Base-by-base conservation (phyloP, 2,329 filamentous ascomycete species). In the Elsinoe ampelina region DNA sequence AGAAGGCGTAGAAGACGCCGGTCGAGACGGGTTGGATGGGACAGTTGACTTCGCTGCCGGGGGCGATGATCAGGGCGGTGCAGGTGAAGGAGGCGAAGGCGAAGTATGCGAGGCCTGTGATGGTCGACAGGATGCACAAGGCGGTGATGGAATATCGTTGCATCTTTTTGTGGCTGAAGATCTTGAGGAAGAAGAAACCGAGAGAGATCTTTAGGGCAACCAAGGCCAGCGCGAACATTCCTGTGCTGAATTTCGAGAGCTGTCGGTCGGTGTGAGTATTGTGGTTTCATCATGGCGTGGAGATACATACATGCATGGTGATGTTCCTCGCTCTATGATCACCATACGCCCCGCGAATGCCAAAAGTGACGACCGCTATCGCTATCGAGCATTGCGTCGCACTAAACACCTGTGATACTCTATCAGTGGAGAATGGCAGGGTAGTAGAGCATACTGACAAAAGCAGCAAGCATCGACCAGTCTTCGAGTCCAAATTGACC, bases 11-110 rank as follows among this genome's bases (percentile, higher is more conserved):
- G 3, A 59, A 59, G n/a, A 58, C 57, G n/a, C 51, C 47, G 11
- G 48, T 48, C 15, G 55, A 17, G 17, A 57, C 54, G 11, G 39
- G 48, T 7, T 57, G 58, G n/a, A 54, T 58, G 22, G 57, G 55
- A 54, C 58, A 60, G 42, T 35, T 41, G 54, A 6, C 71, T 64
- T 30, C 43, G 51, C 26, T 65, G 64, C 0, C 62, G 66, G 50
- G 65, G 63, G 10, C 66, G 61, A 26, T 69, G 35, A 77, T 77
- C 79, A 61, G 78, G 79, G 47, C 70, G 71, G 1, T 65, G 60
- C 77, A 80, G 63, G 80, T 76, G 39, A 79, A 70, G 7, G 74
- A 67, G 22, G 75, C 68, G 48, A 79, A 62, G 59, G 77, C 75
- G 62, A 77, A 73, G 61, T 77, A 79, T 8, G 73, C 64, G 2